phyloP scores from a whole-genome alignment of 495 filamentous ascomycete species.

The Articulospora tetracladia region DNA sequence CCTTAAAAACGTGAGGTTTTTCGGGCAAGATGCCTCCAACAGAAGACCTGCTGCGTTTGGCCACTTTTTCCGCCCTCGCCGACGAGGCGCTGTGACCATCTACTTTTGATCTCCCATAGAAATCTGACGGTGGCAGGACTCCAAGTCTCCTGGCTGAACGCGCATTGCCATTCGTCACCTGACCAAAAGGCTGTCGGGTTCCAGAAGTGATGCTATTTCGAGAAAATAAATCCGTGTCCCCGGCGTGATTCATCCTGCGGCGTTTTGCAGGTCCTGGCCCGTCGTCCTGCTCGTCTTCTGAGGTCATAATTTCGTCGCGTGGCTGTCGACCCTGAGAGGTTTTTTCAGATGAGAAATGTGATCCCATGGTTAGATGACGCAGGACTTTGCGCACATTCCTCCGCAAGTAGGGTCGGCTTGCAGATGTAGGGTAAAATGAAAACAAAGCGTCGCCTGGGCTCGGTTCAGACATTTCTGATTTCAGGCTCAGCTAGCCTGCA shows the following conservation, averaged over 20 bases:
- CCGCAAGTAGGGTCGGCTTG: conserved; percentile 8
- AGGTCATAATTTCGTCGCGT: background rate
- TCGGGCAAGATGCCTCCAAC: conserved; percentile 22
- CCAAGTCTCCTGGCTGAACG: conserved; percentile 2
- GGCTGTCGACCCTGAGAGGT: background rate
- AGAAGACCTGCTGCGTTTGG: background rate
- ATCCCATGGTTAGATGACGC: conserved; percentile 18
- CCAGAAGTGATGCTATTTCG: background rate
- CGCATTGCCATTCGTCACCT: conserved; percentile 14
- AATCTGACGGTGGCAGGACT: conserved; percentile 12
- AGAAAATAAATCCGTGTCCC: background rate
- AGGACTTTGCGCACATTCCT: conserved; percentile 20
- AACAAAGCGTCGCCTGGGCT: conserved; percentile 14
- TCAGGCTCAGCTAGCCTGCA: conserved; percentile 15
- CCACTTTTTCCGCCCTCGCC: background rate
- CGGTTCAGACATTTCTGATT: conserved; percentile 21
- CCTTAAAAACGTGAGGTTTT: conserved; percentile 17
- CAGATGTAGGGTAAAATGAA: background rate
- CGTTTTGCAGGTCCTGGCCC: conserved; percentile 19
- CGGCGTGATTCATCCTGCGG: conserved; percentile 2
- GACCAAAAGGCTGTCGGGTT: conserved; percentile 11
- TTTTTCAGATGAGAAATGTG: conserved; percentile 9
- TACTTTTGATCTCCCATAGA: conserved; percentile 11
- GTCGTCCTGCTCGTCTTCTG: conserved; percentile 15
- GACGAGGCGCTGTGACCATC: background rate